Evolutionary conservation across 202 grass and related monocot genomes (phyloP).

Genomic region (Cymbopogon flexuosus): DNA sequence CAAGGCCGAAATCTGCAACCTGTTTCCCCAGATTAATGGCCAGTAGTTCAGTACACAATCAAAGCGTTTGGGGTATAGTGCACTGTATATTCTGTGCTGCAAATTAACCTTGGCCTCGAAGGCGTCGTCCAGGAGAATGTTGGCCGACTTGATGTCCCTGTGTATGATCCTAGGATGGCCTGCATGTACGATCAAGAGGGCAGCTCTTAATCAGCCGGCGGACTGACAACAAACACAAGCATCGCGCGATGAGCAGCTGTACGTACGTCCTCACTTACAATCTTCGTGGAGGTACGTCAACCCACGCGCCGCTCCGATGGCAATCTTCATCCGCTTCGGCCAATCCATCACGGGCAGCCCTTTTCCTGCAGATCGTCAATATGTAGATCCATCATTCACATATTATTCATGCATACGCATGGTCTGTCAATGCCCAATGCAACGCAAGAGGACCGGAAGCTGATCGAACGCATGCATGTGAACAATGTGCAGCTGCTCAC

Average conservation of each 20-base stretch:
- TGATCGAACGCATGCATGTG: no score
- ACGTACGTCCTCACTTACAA: conserved; percentile 42
- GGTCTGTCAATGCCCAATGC: no score
- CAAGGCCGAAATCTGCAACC: conserved; percentile 87
- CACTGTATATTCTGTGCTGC: background rate
- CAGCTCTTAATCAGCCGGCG: background rate
- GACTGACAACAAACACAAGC: background rate
- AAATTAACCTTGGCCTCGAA: conserved; percentile 62
- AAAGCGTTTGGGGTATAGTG: background rate
- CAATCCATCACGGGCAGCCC: conserved; percentile 62
- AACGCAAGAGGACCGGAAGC: no score
- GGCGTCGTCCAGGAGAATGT: conserved; percentile 75
- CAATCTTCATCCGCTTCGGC: conserved; percentile 74
- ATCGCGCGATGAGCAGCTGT: background rate
- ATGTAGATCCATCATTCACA: no score
- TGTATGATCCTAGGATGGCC: conserved; percentile 94
- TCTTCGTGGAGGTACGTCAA: conserved; percentile 89
- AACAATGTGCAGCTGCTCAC: no score
- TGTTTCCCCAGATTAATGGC: background rate
- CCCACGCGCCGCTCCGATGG: conserved; percentile 75
- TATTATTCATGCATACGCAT: no score
- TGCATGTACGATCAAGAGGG: background rate
- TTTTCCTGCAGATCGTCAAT: background rate
- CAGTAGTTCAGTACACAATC: background rate
- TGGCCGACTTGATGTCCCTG: conserved; percentile 86